Conservation (phyloP, 352 stramenopile species). For the Globisporangium nunn region DNA sequence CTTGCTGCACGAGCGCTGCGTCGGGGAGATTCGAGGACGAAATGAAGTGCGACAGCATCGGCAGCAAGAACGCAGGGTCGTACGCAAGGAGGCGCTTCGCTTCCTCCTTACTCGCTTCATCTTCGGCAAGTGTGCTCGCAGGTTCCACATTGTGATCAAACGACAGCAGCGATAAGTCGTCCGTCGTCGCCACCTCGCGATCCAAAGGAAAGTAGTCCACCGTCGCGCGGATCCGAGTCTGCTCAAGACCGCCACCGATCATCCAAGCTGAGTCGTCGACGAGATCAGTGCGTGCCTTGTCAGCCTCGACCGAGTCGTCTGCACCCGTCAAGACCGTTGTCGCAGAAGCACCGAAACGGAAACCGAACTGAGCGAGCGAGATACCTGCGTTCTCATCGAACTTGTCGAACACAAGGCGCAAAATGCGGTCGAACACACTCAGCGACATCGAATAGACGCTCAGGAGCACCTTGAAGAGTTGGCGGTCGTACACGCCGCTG, state of each 20-base stretch:
- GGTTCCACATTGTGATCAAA: slow-evolving; percentile 9
- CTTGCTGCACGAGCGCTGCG: slow-evolving; percentile 53
- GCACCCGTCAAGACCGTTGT: slow-evolving; percentile 19
- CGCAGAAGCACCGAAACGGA: slow-evolving; percentile 60
- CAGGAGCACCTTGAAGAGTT: slow-evolving; percentile 56
- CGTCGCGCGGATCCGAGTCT: slow-evolving; percentile 49
- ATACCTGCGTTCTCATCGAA: slow-evolving; percentile 40
- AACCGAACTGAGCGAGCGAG: slow-evolving; percentile 41
- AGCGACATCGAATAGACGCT: slow-evolving; percentile 65
- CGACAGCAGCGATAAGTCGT: slow-evolving; percentile 23
- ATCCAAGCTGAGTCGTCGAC: slow-evolving; percentile 67
- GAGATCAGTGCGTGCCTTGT: slow-evolving; percentile 27
- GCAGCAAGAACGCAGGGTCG: slow-evolving; percentile 69
- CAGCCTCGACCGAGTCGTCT: slow-evolving; percentile 3
- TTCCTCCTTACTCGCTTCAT: slow-evolving; percentile 5
- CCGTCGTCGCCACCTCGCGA: slow-evolving; percentile 22
- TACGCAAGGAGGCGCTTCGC: slow-evolving; percentile 24
- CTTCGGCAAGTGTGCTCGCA: not conserved
- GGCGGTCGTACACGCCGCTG: slow-evolving; percentile 32
- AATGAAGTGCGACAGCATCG: slow-evolving; percentile 74
- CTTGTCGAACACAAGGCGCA: slow-evolving; percentile 48
- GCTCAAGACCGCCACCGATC: slow-evolving; percentile 55
- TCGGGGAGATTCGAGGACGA: slow-evolving; percentile 60
- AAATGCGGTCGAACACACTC: slow-evolving; percentile 39
- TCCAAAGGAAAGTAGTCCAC: slow-evolving; percentile 67